These are phyloP conservation scores for Acorus calamus DNA, from an alignment of 106 monocot species.

Conservation along the genomic window DNA sequence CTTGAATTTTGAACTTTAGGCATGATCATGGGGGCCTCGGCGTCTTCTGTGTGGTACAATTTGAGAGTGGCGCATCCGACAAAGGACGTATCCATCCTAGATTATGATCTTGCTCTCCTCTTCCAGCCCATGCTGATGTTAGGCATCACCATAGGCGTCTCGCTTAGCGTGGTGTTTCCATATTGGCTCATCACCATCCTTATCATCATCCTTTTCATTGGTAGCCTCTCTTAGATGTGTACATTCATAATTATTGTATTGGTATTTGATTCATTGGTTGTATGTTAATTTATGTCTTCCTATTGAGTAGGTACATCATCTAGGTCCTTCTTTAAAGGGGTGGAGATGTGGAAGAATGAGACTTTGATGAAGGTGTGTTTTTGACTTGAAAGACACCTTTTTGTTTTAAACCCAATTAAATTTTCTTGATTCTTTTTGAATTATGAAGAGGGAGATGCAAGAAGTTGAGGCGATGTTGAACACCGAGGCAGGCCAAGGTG, in stretches of 20 bases:
- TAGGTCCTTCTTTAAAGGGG: constrained; percentile 74
- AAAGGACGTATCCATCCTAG: constrained; percentile 86
- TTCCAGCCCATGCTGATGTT: constrained; percentile 99
- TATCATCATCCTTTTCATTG: constrained; percentile 84
- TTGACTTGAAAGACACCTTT: neutral
- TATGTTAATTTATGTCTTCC: too few relatives aligned
- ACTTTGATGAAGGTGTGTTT: constrained; percentile 51
- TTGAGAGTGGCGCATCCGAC: constrained; percentile 70
- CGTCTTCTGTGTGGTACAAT: constrained; percentile 96
- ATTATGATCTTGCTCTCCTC: constrained; percentile 85
- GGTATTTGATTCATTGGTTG: too few relatives aligned
- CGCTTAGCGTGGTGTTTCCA: constrained; percentile 88
- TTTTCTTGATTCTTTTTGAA: neutral
- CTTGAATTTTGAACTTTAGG: constrained; percentile 17
- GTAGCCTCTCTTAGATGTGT: constrained; percentile 10
- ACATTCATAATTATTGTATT: too few relatives aligned
- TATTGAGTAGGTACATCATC: constrained; percentile 71
- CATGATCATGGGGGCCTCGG: constrained; percentile 97
- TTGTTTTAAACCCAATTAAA: neutral
- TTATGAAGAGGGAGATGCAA: constrained; percentile 40
- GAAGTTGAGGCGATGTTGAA: constrained; percentile 3
- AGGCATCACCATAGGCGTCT: constrained; percentile 90
- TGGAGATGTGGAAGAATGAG: constrained; percentile 87
- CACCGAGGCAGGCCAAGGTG: too few relatives aligned
- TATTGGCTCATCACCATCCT: constrained; percentile 96